Base-by-base conservation (phyloP, 2,329 filamentous ascomycete genomes). In the Fonsecaea pugnacius region DNA sequence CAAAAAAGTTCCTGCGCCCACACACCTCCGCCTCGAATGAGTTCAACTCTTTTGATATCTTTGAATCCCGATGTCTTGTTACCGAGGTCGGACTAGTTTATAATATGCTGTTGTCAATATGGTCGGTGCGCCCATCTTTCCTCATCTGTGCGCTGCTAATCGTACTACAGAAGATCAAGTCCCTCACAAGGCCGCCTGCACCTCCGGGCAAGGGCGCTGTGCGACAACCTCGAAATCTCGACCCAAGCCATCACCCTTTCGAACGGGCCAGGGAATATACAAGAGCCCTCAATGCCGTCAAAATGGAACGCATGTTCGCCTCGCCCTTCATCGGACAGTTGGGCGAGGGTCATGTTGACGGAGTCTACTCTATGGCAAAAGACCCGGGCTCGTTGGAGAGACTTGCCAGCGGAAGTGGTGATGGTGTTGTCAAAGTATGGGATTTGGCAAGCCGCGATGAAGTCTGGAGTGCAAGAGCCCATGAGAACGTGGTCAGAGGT, bases 371-470 rank as follows among this genome's bases (percentile, higher is more conserved):
- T 38, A 87, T 95, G 76, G 89, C 90, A 65, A 92, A 92, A 76
- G 91, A 95, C 71, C 89, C 90, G 6, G 87, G 86, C 70, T 89
- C 88, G 7, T 78, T 94, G 30, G 85, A 91, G 71, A 83, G 88
- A 63, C 86, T 93, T 71, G 91, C 92, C 6, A 94, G 90, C 73
- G 92, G 91, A 50, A 92, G 89, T 70, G 93, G 93, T 68, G 95
- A 99, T 77, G 94, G 95, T 69, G 87, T 97, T 9, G 86, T 99
- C 63, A 99, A 99, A 78, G 90, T 95, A 36, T 96, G 92, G 92
- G 89, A 96, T 77, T 80, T 95, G 70, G 85, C 88, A 8, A 89
- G 83, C 67, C 82, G 86, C 62, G 87, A 90, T 32, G 89, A 95
- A 74, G 83, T 89, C 54, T 94, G 91, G 89, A 84, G 91, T 72